Percentiles rank a stretch among this genome's conserved stretches.
Conservation (phyloP, 1,284 basidiomycete species). For the Fistulinella staudtii region DNA sequence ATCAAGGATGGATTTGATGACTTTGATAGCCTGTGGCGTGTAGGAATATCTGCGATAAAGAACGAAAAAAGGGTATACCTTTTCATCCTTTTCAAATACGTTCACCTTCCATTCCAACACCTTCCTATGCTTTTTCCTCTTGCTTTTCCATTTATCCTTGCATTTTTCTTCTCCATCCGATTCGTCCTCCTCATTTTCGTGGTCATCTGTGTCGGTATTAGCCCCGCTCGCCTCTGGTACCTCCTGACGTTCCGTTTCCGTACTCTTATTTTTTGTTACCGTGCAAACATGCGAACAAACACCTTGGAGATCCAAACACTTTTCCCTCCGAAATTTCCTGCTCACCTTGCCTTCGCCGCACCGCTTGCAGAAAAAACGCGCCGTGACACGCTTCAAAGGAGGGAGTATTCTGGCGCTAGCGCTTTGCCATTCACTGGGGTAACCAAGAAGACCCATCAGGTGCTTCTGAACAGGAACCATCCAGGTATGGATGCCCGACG, state of each 20-base stretch:
- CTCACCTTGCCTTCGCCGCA: constrained; percentile 40
- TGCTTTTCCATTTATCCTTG: constrained; percentile 9
- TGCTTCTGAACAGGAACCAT: constrained; percentile 37
- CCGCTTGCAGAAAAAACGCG: constrained; percentile 52
- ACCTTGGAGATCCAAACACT: constrained; percentile 50
- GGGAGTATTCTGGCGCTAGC: constrained; percentile 45
- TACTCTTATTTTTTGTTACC: not conserved
- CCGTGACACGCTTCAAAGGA: constrained; percentile 54
- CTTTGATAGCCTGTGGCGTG: constrained; percentile 39
- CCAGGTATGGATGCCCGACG: constrained; percentile 49
- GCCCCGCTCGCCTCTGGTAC: not conserved
- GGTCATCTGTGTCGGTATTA: too few species aligned
- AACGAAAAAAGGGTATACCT: constrained; percentile 35
- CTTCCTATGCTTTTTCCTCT: constrained; percentile 20
- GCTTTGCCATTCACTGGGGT: constrained; percentile 43
- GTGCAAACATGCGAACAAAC: constrained; percentile 57
- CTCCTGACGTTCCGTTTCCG: not conserved
- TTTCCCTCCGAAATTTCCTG: constrained; percentile 34
- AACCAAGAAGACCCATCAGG: constrained; percentile 47
- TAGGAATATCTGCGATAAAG: not conserved
- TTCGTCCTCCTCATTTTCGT: too few species aligned
- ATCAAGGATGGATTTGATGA: constrained; percentile 37
- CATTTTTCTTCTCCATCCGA: not conserved
- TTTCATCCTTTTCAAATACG: constrained; percentile 53
- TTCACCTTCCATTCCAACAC: constrained; percentile 44